These are phyloP conservation scores for Gamarada debralockiae DNA, from an alignment of 495 filamentous ascomycete genomes.

Conservation along the genomic window DNA sequence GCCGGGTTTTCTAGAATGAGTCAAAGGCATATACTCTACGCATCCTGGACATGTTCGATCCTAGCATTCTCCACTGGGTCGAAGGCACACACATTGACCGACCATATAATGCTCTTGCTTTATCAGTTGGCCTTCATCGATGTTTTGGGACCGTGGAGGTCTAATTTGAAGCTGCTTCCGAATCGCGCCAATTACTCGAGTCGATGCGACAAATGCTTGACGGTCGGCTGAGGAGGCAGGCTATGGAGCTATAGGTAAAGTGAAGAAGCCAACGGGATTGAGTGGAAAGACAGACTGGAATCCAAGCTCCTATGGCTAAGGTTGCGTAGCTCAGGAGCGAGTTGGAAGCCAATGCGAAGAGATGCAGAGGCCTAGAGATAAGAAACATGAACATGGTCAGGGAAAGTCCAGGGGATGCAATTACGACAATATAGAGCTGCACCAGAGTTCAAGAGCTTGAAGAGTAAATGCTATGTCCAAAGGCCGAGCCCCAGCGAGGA, in stretches of 20 bases:
- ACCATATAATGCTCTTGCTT: no score
- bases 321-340: slow-evolving; percentile 48
- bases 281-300: slow-evolving; percentile 48
- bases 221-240: slow-evolving; percentile 61
- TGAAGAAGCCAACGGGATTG: slow-evolving; percentile 67
- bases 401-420: slow-evolving; percentile 11
- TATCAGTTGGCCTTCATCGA: no score
- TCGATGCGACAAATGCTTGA: slow-evolving; percentile 67
- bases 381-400: slow-evolving; percentile 19
- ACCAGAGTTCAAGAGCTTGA: slow-evolving; percentile 21
- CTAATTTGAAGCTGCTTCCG: no score
- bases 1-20: no score
- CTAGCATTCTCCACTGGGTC: no score
- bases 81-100: no score
- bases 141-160: no score
- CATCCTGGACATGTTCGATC: no score
- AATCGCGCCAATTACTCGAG: slow-evolving; percentile 39
- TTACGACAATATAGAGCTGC: slow-evolving; percentile 2
- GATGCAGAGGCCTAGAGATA: slow-evolving; percentile 30
- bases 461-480: slow-evolving; percentile 14
- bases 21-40: no score
- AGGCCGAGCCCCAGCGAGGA: slow-evolving; percentile 20
- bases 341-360: slow-evolving; percentile 46
- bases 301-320: slow-evolving; percentile 34
- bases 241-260: slow-evolving; percentile 68